These are phyloP conservation scores for Glebionis coronaria DNA, from an alignment of 129 eudicot species.

Conservation along the genomic window DNA sequence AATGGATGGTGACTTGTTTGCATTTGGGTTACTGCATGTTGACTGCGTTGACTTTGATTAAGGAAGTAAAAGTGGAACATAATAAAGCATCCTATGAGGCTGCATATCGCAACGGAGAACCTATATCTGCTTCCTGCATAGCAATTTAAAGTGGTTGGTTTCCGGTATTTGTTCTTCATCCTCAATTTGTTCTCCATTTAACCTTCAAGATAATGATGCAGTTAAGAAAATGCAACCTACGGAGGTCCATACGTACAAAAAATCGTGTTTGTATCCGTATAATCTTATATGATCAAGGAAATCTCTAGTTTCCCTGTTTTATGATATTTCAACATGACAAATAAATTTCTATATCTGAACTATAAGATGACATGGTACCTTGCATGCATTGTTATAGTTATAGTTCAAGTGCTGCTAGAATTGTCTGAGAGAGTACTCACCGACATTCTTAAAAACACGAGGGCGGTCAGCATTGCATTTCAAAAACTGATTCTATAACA, in stretches of 20 bases:
- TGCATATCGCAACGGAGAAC: conserved; percentile 46
- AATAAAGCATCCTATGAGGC: conserved; percentile 61
- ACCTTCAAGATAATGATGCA: conserved; percentile 65
- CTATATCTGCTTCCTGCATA: conserved; percentile 87
- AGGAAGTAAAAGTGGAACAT: conserved; percentile 62
- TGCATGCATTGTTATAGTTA: neutral
- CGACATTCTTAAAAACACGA: too few relatives aligned
- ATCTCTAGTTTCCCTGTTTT: neutral
- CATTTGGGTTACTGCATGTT: conserved; percentile 28
- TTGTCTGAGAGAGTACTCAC: too few relatives aligned
- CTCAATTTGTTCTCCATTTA: conserved; percentile 62
- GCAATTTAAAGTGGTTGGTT: conserved; percentile 82
- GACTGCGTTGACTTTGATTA: conserved; percentile 37
- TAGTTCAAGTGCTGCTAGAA: neutral
- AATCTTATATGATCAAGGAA: conserved; percentile 15
- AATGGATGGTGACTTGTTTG: conserved; percentile 38
- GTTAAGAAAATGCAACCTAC: conserved; percentile 54
- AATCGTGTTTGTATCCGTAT: neutral
- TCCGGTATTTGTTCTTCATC: conserved; percentile 86
- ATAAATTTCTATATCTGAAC: conserved; percentile 5
- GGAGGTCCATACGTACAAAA: conserved; percentile 10
- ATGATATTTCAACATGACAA: neutral
- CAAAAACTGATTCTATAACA: too few relatives aligned
- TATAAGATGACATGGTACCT: conserved; percentile 15
- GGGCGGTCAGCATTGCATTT: too few relatives aligned